These are phyloP conservation scores for Trypanosoma brucei DNA, from an alignment of 208 protist genomes.

Conservation along the genomic window DNA sequence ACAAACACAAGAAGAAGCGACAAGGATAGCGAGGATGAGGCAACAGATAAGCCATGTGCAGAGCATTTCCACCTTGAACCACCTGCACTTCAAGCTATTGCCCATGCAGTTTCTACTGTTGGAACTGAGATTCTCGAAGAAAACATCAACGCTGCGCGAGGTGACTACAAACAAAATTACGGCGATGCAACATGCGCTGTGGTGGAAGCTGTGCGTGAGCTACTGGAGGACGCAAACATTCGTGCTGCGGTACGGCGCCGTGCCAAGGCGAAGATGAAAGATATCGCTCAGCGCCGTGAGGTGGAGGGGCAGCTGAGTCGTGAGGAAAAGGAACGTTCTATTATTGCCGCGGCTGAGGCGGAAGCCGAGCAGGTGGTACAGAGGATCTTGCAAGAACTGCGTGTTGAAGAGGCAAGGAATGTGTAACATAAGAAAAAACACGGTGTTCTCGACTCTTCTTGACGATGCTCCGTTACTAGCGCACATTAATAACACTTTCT, in stretches of 20 bases:
- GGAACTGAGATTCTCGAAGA: conserved; percentile 39
- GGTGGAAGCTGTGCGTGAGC: conserved; percentile 49
- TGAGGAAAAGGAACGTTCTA: conserved; percentile 41
- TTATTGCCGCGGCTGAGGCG: conserved; percentile 66
- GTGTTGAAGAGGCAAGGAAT: conserved; percentile 23
- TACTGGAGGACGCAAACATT: conserved; percentile 57
- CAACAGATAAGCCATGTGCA: background rate
- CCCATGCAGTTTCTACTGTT: conserved; percentile 48
- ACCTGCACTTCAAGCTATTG: conserved; percentile 31
- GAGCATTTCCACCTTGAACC: conserved; percentile 37
- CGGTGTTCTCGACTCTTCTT: background rate
- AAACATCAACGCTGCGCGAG: conserved; percentile 2
- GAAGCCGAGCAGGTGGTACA: conserved; percentile 73
- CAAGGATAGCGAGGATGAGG: background rate
- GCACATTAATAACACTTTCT: no score
- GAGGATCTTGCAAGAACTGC: conserved; percentile 73
- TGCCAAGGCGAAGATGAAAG: conserved; percentile 38
- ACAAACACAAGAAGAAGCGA: background rate
- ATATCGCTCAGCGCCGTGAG: conserved; percentile 21
- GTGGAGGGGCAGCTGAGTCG: conserved; percentile 15
- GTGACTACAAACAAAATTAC: conserved; percentile 28
- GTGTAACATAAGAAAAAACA: background rate
- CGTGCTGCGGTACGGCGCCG: conserved; percentile 62
- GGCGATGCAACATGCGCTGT: conserved; percentile 38
- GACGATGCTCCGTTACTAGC: background rate